These are phyloP conservation scores for Stemphylium lycopersici DNA, from an alignment of 2,329 filamentous ascomycete genomes.

Conservation along the genomic window DNA sequence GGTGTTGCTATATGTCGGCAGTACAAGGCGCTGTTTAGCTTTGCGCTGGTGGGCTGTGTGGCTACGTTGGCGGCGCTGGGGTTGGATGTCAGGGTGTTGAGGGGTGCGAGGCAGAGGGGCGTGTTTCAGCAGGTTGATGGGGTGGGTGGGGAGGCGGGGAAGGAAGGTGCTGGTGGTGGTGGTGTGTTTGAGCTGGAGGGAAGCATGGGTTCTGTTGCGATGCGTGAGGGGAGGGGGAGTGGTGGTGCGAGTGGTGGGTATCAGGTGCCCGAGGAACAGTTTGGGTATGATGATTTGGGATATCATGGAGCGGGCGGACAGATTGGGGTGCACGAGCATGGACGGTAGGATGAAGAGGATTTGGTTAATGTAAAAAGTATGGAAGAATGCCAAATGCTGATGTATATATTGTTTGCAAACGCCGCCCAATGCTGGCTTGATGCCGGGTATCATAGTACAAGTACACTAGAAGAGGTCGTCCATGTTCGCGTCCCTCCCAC, in stretches of 20 bases:
- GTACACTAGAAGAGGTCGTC: slow-evolving; percentile 49
- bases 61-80: slow-evolving; percentile 55
- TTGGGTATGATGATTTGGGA: slow-evolving; percentile 50
- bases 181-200: slow-evolving; percentile 14
- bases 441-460: slow-evolving; percentile 43
- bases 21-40: slow-evolving; percentile 67
- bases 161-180: slow-evolving; percentile 23
- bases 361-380: neutral
- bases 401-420: slow-evolving; percentile 17
- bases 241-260: slow-evolving; percentile 48
- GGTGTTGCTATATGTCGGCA: slow-evolving; percentile 63
- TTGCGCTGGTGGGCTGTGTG: slow-evolving; percentile 57
- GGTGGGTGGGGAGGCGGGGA: slow-evolving; percentile 20
- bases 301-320: slow-evolving; percentile 47
- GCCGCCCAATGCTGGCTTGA: slow-evolving; percentile 36
- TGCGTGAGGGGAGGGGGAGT: slow-evolving; percentile 8
- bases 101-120: slow-evolving; percentile 51
- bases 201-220: slow-evolving; percentile 34
- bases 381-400: neutral
- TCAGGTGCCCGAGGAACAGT: slow-evolving; percentile 51
- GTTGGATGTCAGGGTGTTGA: slow-evolving; percentile 58
- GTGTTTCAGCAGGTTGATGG: slow-evolving; percentile 57
- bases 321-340: slow-evolving; percentile 19
- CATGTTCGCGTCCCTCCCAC: slow-evolving; percentile 62
- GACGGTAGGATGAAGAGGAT: slow-evolving; percentile 20